Conservation (phyloP, 441 rosid species). For the Syzygium syzygioides region DNA sequence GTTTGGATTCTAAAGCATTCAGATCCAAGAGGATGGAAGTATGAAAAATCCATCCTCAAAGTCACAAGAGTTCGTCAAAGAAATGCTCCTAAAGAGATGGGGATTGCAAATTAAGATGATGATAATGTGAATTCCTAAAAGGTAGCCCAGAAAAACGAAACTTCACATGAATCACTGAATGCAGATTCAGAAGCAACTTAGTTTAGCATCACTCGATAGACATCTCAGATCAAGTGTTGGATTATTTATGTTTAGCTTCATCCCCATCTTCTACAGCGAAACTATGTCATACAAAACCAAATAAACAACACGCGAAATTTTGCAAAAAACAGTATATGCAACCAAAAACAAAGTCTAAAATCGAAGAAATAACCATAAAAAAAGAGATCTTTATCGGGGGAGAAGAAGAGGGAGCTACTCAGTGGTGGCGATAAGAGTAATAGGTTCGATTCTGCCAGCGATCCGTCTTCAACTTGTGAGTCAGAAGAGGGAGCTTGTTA, state of each 20-base stretch:
- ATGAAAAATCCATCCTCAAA: neutral
- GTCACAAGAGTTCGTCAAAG: neutral
- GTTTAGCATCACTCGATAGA: conserved; percentile 31
- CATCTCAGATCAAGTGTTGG: conserved; percentile 89
- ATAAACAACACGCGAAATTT: rapidly evolving
- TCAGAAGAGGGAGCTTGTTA: conserved; percentile 81
- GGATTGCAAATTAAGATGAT: neutral
- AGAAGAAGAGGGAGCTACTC: conserved; percentile 34
- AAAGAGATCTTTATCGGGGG: neutral
- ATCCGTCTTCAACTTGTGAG: conserved; percentile 35
- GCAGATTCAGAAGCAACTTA: conserved; percentile 54
- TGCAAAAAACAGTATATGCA: neutral
- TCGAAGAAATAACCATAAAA: neutral
- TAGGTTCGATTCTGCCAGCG: conserved; percentile 95
- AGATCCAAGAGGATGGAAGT: neutral
- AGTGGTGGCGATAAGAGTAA: conserved; percentile 42
- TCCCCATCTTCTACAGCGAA: conserved; percentile 22
- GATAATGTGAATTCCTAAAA: neutral
- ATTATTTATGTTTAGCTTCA: conserved; percentile 46
- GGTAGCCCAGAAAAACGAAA: neutral
- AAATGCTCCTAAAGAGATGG: neutral
- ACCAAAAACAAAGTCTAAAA: neutral
- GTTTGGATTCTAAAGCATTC: neutral
- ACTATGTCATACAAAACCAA: neutral
- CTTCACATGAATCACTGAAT: neutral